phyloP scores from a whole-genome alignment of 768 basidiomycete genomes.

The Lyophyllum decastes region DNA sequence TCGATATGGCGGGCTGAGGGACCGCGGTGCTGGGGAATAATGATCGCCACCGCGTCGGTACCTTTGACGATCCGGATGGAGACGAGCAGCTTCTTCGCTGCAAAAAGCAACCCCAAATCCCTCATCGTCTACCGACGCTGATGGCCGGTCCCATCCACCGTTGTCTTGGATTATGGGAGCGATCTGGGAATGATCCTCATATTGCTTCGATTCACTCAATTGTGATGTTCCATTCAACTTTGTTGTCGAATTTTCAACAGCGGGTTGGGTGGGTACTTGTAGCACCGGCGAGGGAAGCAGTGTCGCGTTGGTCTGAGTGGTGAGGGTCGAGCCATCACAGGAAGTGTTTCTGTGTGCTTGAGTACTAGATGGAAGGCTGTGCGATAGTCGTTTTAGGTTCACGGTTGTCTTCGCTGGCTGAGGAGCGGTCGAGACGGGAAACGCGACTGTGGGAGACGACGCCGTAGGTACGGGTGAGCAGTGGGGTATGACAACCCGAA shows the following conservation, averaged over 20 bases:
- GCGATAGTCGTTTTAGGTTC: background rate
- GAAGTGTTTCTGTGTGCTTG: background rate
- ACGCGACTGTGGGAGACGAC: background rate
- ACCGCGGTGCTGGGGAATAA: constrained; percentile 15
- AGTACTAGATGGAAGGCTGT: background rate
- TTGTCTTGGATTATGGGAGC: constrained; percentile 11
- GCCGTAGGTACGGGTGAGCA: background rate
- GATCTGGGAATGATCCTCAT: constrained; percentile 11
- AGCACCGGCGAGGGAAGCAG: background rate
- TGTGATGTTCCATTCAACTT: background rate
- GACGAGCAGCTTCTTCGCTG: background rate
- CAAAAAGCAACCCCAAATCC: background rate
- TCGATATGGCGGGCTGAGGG: background rate
- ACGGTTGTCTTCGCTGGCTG: background rate
- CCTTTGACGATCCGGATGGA: background rate
- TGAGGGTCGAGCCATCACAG: background rate
- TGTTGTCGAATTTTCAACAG: background rate
- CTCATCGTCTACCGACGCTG: constrained; percentile 9
- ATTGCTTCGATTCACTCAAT: background rate
- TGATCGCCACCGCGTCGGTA: constrained; percentile 9
- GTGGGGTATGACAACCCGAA: background rate
- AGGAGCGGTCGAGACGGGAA: background rate
- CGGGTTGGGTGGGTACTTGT: background rate
- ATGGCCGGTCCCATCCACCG: constrained; percentile 12
- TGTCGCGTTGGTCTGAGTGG: background rate